Evolutionary conservation across 2,329 filamentous ascomycete genomes (phyloP).

Genomic region (Ceratocystis eucalypticola): DNA sequence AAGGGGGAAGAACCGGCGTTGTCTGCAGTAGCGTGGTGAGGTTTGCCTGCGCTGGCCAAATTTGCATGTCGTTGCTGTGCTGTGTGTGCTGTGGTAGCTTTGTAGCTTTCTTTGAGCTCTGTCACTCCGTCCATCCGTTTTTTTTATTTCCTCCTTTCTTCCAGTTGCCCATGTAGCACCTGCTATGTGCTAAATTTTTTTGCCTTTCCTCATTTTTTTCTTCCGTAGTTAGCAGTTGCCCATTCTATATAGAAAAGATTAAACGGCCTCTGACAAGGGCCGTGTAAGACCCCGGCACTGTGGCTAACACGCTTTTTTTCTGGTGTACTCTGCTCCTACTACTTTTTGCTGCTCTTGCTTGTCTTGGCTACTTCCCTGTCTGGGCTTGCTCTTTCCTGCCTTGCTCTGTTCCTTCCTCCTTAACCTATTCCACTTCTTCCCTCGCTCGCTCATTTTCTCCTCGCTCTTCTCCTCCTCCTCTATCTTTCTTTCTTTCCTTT

Average conservation of each 20-base stretch:
- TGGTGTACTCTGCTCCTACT: neutral
- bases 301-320: constrained; percentile 9
- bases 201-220: neutral
- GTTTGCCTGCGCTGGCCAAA: neutral
- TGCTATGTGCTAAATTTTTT: neutral
- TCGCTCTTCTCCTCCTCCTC: constrained; percentile 23
- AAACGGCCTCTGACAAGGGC: neutral
- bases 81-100: too few species aligned
- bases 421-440: constrained; percentile 9
- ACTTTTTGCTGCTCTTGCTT: constrained; percentile 2
- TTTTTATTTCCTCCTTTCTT: constrained; percentile 7
- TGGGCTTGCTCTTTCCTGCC: constrained; percentile 21
- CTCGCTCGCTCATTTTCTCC: constrained; percentile 11
- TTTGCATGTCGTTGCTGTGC: neutral
- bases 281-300: constrained; percentile 8
- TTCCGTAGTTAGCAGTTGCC: neutral
- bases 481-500: constrained; percentile 8
- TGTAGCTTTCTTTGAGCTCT: too few species aligned
- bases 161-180: neutral
- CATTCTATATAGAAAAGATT: neutral
- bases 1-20: neutral
- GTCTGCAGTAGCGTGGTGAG: neutral
- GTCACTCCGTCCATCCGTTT: neutral
- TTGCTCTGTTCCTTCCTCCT: constrained; percentile 25
- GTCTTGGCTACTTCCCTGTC: constrained; percentile 8